These are phyloP conservation scores for Cyberlindnera americana DNA, from an alignment of 805 yeast species.

Conservation along the genomic window DNA sequence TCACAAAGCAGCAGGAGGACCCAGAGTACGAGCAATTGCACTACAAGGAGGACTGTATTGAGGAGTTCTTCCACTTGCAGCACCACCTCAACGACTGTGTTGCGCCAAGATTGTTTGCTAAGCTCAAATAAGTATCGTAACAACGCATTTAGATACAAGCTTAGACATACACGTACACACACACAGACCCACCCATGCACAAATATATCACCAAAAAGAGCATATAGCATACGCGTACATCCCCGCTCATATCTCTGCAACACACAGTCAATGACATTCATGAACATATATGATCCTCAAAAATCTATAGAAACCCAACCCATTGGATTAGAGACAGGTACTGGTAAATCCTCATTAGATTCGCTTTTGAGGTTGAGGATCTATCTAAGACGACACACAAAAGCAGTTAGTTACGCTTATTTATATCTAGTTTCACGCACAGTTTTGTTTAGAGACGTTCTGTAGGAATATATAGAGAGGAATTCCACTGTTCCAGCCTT, in stretches of 20 bases:
- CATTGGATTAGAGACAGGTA: too few species aligned
- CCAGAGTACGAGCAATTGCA: conserved; percentile 73
- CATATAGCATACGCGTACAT: too few species aligned
- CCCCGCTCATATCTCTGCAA: not conserved
- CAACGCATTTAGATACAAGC: too few species aligned
- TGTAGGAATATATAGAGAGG: too few species aligned
- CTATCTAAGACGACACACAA: not conserved
- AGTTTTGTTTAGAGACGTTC: too few species aligned
- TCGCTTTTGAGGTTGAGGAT: too few species aligned
- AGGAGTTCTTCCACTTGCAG: conserved; percentile 95
- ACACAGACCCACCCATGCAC: not conserved
- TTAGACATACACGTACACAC: not conserved
- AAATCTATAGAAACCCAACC: too few species aligned
- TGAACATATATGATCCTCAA: conserved; percentile 11
- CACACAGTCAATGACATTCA: conserved; percentile 10
- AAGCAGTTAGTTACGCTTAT: conserved; percentile 11
- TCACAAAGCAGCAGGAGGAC: conserved; percentile 80
- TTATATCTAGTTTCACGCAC: conserved; percentile 5
- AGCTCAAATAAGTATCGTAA: conserved; percentile 56
- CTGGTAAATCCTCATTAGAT: too few species aligned
- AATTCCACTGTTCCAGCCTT: too few species aligned
- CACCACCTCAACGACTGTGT: conserved; percentile 91
- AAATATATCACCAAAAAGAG: too few species aligned
- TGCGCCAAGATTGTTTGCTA: conserved; percentile 83
- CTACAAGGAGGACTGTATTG: conserved; percentile 96